Base-by-base conservation (phyloP, 768 basidiomycete genomes). In the Inosperma sp. region DNA sequence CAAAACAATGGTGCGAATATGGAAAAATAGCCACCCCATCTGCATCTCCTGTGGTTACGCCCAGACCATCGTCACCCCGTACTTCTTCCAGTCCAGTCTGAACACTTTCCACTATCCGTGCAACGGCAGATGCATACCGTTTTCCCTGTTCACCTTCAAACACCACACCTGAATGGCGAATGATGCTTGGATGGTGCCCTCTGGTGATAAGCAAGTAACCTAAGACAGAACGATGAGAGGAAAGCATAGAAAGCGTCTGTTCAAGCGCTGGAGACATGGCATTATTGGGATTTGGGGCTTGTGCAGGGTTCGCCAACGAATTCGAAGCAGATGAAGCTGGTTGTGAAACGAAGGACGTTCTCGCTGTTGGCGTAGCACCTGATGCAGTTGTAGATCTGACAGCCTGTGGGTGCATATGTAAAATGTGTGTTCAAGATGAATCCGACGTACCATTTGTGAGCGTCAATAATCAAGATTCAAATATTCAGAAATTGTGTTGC, bases 131-230 rank as follows among this genome's bases (percentile, higher is more conserved):
- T 3, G 89, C 88, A 53, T 92, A 91, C 58, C 80, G 83, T 62
- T 69, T 74, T 19, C 89, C 89, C 31, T 86, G 84, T 55, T 91
- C 89, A 26, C 89, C 88, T 55, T 92, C 90, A 57, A 92, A 92
- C 5, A 90, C 77, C 46, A 88, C 87, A 12, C 89, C 90, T 1
- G 88, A 84, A 59, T 89, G 84, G 26, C 88, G 78, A 59, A 96
- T 86, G 56, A 96, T 91, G 58, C 83, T 82, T 16, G 81, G 78
- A 5, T 83, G 84, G 39, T 78, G 78, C 1, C 82, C 79, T 12
- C 90, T 77, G 3, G 89, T 85, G 26, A 94, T 73, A 1, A 94
- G 78, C 61, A 95, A 78, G 64, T 93, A 93, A 2, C 93, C 92
- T 5, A 91, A 79, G 3, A 94, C 91, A 16, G 88, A 85, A 14